phyloP scores from a whole-genome alignment of 108 stramenopile species.

The Parietichytrium sp. region DNA sequence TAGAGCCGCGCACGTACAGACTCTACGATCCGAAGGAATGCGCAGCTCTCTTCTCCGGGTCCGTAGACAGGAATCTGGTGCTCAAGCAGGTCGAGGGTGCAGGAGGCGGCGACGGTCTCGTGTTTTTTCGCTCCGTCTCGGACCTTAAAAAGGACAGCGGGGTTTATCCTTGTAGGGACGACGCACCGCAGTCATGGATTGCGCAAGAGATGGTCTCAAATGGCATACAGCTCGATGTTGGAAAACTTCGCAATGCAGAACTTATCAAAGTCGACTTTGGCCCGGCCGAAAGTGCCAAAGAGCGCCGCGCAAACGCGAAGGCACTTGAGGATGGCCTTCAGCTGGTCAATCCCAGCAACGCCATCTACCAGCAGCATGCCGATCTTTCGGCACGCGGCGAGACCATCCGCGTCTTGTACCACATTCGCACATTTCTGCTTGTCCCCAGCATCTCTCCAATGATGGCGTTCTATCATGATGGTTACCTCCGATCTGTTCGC shows the following conservation, averaged over 20 bases:
- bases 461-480: constrained; percentile 25
- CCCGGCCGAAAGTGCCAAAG: not conserved
- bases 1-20: not conserved
- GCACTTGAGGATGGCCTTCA: not conserved
- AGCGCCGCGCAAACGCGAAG: constrained; percentile 10
- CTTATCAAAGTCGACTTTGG: constrained; percentile 16
- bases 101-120: not conserved
- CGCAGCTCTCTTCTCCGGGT: not conserved
- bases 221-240: constrained; percentile 9
- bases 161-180: not conserved
- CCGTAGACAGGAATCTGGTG: not conserved
- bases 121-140: not conserved
- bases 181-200: not conserved
- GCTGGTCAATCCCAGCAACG: constrained; percentile 18
- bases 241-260: not conserved
- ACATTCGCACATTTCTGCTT: not conserved
- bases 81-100: constrained; percentile 10
- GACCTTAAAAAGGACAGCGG: not conserved
- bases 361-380: no score
- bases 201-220: not conserved
- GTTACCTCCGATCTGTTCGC: not conserved
- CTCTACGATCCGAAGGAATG: not conserved
- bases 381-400: not conserved
- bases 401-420: not conserved
- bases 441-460: not conserved